These are phyloP conservation scores for Malassezia pachydermatis DNA, from an alignment of 1,284 basidiomycete species.

Conservation along the genomic window DNA sequence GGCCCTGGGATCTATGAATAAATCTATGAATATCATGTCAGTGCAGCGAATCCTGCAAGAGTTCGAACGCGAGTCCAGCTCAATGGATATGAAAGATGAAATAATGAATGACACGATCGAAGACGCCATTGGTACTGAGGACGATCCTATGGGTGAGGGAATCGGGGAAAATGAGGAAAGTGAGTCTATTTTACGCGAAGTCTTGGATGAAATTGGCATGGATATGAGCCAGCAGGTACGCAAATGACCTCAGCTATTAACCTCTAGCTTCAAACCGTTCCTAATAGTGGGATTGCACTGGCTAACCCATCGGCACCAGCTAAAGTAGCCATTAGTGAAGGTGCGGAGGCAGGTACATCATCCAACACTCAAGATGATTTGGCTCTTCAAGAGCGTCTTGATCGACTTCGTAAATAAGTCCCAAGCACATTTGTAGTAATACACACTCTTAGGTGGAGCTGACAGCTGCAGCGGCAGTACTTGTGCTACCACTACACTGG, in stretches of 20 bases:
- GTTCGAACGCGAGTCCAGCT: constrained; percentile 89
- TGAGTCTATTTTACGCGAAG: constrained; percentile 89
- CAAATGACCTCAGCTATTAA: constrained; percentile 5
- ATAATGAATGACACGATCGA: constrained; percentile 99
- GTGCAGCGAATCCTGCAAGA: constrained; percentile 96
- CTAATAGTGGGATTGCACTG: constrained; percentile 25
- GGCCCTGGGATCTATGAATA: constrained; percentile 98
- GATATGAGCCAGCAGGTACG: constrained; percentile 76
- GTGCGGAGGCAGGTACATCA: constrained; percentile 10
- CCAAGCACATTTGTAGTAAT: background rate
- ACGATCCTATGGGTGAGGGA: constrained; percentile 53
- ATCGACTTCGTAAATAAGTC: constrained; percentile 31
- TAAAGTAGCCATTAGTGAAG: constrained; percentile 41
- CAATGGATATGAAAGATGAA: constrained; percentile 99
- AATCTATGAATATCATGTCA: constrained; percentile 81
- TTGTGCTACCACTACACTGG: background rate
- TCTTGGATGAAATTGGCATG: constrained; percentile 94
- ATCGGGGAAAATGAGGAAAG: constrained; percentile 71
- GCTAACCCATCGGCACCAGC: constrained; percentile 28
- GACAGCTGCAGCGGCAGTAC: background rate
- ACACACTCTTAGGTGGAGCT: background rate
- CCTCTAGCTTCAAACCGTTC: constrained; percentile 36
- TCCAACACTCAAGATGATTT: constrained; percentile 35
- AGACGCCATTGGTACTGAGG: constrained; percentile 91
- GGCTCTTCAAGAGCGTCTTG: constrained; percentile 41